These are phyloP conservation scores for Blastobotrys chiropterorum DNA, from an alignment of 805 yeast genomes.

Conservation along the genomic window DNA sequence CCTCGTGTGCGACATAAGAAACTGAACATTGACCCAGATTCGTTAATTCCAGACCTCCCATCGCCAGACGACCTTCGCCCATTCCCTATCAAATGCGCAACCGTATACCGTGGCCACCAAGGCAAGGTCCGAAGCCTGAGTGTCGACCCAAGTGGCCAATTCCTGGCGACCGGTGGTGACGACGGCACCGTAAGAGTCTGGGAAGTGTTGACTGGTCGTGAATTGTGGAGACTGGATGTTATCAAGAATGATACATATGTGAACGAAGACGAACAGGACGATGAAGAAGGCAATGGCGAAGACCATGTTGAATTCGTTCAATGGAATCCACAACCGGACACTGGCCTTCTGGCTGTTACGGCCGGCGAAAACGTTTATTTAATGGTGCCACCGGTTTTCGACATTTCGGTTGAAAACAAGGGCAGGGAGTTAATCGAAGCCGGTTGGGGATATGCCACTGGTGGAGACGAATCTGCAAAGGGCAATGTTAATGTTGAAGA, in stretches of 20 bases:
- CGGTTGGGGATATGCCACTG: slow-evolving; percentile 80
- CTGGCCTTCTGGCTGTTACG: slow-evolving; percentile 77
- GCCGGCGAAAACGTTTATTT: slow-evolving; percentile 77
- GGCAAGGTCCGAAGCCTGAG: slow-evolving; percentile 78
- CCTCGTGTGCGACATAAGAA: slow-evolving; percentile 92
- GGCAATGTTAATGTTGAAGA: slow-evolving; percentile 25
- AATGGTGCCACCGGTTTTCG: slow-evolving; percentile 86
- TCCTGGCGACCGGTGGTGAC: slow-evolving; percentile 97
- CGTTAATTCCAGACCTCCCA: slow-evolving; percentile 91
- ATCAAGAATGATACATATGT: slow-evolving; percentile 31
- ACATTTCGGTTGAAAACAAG: slow-evolving; percentile 75
- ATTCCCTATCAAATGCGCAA: slow-evolving; percentile 88
- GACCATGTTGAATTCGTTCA: slow-evolving; percentile 75
- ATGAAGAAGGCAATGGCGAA: slow-evolving; percentile 47
- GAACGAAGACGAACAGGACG: slow-evolving; percentile 24
- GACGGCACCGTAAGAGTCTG: slow-evolving; percentile 95
- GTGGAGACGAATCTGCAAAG: slow-evolving; percentile 27
- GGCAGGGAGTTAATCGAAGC: slow-evolving; percentile 75
- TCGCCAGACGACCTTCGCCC: slow-evolving; percentile 96
- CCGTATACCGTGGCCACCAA: slow-evolving; percentile 74
- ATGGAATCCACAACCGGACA: slow-evolving; percentile 78
- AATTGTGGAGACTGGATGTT: slow-evolving; percentile 53
- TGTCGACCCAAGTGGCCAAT: slow-evolving; percentile 82
- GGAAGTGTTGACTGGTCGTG: slow-evolving; percentile 95
- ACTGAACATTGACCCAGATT: slow-evolving; percentile 91